phyloP scores from a whole-genome alignment of 352 stramenopile genomes.

The Phytopythium sindhum region DNA sequence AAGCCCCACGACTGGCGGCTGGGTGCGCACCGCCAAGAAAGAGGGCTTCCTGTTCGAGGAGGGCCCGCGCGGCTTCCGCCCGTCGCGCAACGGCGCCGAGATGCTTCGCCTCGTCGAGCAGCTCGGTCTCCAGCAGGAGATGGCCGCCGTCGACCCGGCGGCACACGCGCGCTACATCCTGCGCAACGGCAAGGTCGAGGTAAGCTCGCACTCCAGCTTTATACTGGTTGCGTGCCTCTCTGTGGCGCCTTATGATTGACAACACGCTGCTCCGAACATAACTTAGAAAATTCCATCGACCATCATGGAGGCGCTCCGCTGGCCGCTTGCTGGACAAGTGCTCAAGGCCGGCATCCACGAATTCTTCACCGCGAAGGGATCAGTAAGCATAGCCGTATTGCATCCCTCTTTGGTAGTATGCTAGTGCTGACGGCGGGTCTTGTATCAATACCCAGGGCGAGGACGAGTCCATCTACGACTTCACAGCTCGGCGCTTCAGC shows the following conservation, averaged over 20 bases:
- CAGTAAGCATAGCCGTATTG: slow-evolving; percentile 8
- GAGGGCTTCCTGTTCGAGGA: slow-evolving; percentile 81
- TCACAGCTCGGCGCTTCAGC: slow-evolving; percentile 72
- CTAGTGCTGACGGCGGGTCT: background rate
- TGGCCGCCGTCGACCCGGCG: slow-evolving; percentile 56
- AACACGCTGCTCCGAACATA: background rate
- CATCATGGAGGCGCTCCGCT: slow-evolving; percentile 53
- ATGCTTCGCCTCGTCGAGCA: slow-evolving; percentile 84
- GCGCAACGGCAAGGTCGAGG: slow-evolving; percentile 65
- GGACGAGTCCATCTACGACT: slow-evolving; percentile 85
- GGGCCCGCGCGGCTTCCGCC: slow-evolving; percentile 78
- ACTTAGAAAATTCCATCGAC: slow-evolving; percentile 58
- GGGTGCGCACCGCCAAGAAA: slow-evolving; percentile 57
- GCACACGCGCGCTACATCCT: slow-evolving; percentile 77
- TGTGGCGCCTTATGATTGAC: background rate
- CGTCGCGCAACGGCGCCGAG: slow-evolving; percentile 79
- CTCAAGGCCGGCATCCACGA: slow-evolving; percentile 63
- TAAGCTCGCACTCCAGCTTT: slow-evolving; percentile 10
- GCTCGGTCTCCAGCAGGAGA: slow-evolving; percentile 56
- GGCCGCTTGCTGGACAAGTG: slow-evolving; percentile 56
- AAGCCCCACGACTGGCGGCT: slow-evolving; percentile 44
- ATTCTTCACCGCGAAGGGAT: slow-evolving; percentile 37
- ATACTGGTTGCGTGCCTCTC: background rate
- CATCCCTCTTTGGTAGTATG: background rate
- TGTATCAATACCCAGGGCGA: slow-evolving; percentile 14